Base-by-base conservation (phyloP, 768 basidiomycete species). In the Chalciporus pseudorubinellus region DNA sequence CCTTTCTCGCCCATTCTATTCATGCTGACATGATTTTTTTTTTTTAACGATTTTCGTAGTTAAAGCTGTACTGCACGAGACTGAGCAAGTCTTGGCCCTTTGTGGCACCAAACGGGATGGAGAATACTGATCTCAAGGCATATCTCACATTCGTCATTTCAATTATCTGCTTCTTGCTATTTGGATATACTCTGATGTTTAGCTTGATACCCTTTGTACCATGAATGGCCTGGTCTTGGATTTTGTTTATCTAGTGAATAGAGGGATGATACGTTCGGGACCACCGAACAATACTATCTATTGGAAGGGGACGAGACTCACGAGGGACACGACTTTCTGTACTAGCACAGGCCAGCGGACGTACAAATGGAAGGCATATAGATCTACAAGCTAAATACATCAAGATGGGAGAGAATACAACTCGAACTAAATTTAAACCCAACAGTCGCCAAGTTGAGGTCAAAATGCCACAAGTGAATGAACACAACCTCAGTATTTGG, bases 81-180 rank as follows among this genome's bases (percentile, higher is more conserved):
- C 74, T 6, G 72, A 74, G 44, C 74, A 71, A 38, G 74, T 77
- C 47, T 64, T 77, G 39, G 63, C 63, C 40, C 64, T 78, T 8
- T 78, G 77, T 55, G 72, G 73, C 59, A 72, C 72, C 49, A 78
- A 75, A 57, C 72, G 76, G 43, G 70, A 74, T 50, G 66, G 39
- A 66, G 57, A 56, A 33, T 33, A 47, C 16, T 26, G 29, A 40
- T 41, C 45, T 3, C 61, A 44, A 48, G 20, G 26, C 18, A 19
- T 44, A 8, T 6, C 21, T 46, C 31, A 38, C n/a, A 36, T 36
- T 13, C 31, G 34, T 36, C 34, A 14, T 34, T 34, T 34, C 33
- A 34, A 34, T n/a, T 9, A 34, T 34, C 9, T 34, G 16, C 13
- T n/a, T 6, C 33, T n/a, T 16, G 33, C 16, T 34, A 34, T 34